These are phyloP conservation scores for Cnidoscolus chayamansa DNA, from an alignment of 441 rosid genomes.

Conservation along the genomic window DNA sequence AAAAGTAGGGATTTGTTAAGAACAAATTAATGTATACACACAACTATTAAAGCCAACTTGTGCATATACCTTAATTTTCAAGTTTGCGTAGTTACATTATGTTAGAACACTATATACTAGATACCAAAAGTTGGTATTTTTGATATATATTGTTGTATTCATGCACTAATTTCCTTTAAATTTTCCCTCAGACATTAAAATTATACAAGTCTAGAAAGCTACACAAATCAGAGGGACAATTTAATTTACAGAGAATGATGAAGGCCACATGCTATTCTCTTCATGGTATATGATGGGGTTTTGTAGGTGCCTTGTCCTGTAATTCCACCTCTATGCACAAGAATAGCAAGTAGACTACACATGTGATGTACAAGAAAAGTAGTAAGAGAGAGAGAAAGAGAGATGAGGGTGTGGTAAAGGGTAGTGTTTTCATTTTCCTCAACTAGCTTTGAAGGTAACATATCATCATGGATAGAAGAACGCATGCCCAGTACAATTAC, in stretches of 20 bases:
- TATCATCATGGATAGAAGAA: conserved; percentile 32
- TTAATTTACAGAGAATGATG: conserved; percentile 30
- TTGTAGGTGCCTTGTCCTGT: conserved; percentile 25
- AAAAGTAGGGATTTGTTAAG: no score
- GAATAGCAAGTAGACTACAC: conserved; percentile 1
- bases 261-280: conserved; percentile 34
- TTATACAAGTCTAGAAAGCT: no score
- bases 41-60: no score
- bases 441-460: conserved; percentile 42
- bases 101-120: no score
- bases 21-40: no score
- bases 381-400: background rate
- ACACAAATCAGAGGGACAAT: no score
- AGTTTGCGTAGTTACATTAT: no score
- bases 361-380: conserved; percentile 6
- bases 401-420: background rate
- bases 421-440: background rate
- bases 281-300: conserved; percentile 32
- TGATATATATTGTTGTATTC: no score
- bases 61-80: no score
- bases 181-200: no score
- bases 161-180: no score
- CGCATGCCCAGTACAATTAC: conserved; percentile 28
- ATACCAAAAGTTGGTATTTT: no score
- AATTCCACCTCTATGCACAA: conserved; percentile 26